phyloP scores from a whole-genome alignment of 305 asterid species.

The Withania somnifera region DNA sequence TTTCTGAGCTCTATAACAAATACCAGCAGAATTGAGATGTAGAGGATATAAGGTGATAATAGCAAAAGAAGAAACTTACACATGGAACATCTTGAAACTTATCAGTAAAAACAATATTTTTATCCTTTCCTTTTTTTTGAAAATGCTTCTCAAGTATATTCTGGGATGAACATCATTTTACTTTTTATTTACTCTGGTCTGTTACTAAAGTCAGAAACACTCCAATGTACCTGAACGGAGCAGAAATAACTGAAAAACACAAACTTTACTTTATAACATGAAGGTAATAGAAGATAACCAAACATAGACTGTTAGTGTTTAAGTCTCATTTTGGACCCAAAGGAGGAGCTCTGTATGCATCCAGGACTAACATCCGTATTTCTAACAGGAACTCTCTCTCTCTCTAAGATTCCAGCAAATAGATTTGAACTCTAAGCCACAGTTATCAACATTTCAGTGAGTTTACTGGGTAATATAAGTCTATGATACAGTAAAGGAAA shows the following conservation, averaged over 20 bases:
- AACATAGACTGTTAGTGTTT: background rate
- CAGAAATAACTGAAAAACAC: background rate
- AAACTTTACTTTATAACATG: background rate
- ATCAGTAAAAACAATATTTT: background rate
- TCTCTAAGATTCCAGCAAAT: too few species aligned
- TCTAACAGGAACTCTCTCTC: too few species aligned
- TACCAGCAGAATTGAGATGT: slow-evolving; percentile 11
- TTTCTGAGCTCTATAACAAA: slow-evolving; percentile 54
- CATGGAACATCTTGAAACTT: background rate
- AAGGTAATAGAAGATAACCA: background rate
- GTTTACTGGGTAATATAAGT: too few species aligned
- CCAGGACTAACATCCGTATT: too few species aligned
- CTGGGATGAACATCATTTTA: background rate
- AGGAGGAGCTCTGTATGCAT: background rate
- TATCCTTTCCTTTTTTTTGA: background rate
- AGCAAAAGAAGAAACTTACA: background rate
- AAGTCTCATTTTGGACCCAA: background rate
- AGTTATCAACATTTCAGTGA: too few species aligned
- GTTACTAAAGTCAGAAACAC: background rate
- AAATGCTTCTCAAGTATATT: background rate
- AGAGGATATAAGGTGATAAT: background rate
- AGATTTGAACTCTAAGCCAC: too few species aligned
- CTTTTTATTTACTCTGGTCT: background rate
- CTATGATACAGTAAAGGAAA: too few species aligned
- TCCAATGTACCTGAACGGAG: background rate